Conservation (phyloP, 2,329 filamentous ascomycete species). For the Xylaria arbuscula region DNA sequence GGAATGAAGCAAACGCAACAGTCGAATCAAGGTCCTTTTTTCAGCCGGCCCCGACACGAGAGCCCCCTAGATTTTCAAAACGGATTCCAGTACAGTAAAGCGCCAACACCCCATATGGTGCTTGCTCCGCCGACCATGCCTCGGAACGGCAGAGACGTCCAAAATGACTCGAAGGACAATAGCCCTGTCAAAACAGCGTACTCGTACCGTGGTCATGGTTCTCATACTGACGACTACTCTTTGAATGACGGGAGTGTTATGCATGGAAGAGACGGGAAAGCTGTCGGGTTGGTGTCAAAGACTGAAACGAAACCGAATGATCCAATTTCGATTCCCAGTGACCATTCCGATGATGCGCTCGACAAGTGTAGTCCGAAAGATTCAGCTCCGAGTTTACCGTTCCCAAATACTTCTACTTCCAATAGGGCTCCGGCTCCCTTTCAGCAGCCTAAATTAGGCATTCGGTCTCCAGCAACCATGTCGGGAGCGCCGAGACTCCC, state of each 20-base stretch:
- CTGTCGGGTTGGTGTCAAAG: background rate
- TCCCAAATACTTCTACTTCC: slow-evolving; percentile 3
- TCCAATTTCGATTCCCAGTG: slow-evolving; percentile 1
- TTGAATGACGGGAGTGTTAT: background rate
- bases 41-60: slow-evolving; percentile 39
- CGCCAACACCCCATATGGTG: slow-evolving; percentile 31
- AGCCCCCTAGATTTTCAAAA: slow-evolving; percentile 38
- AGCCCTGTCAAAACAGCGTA: background rate
- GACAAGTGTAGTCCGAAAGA: background rate
- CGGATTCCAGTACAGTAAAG: slow-evolving; percentile 41
- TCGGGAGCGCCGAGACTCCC: slow-evolving; percentile 16
- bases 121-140: background rate
- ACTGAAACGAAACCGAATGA: background rate
- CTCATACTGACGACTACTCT: background rate
- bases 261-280: background rate
- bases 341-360: background rate
- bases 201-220: background rate
- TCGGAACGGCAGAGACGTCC: background rate
- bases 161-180: background rate
- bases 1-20: background rate
- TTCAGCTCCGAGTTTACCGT: slow-evolving; percentile 1
- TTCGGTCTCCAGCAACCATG: slow-evolving; percentile 6
- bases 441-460: background rate
- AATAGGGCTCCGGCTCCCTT: background rate
- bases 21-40: slow-evolving; percentile 13